Evolutionary conservation across 1,139 yeast species (phyloP), one percentile per base, ranked within the genome.

Genomic region (Hemisphaericaspora subhashii): DNA sequence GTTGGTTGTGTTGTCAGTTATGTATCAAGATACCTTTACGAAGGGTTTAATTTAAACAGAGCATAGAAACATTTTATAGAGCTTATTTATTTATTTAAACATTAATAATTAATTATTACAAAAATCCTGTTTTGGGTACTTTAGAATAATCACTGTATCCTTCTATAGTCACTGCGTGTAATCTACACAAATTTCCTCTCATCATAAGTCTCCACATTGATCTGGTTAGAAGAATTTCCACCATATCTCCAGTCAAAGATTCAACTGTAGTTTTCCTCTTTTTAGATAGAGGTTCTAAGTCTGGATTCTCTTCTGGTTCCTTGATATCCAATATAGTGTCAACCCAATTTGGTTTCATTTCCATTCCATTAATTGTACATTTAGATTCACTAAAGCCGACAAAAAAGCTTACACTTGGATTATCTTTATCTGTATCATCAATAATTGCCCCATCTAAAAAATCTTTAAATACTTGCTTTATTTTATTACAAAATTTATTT

Each of bases 291-390:
- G 20, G 17, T 31, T 27, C 38, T 5, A 4, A 6, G 5, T 24
- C 27, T 4, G 5, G 4, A 15, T 24, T n/a, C 2, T 35, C 40
- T 20, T 33, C 33, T 9, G 24, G 3, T 3, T 33, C 42, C 15
- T 25, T 27, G 5, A 35, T 37, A 3, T 53, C 58, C 3, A 66
- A 45, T 11, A 68, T 51, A 23, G 62, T 70, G 8, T 47, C 43
- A 2, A 58, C 50, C 77, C 77, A 72, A 29, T 47, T 47, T 10
- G 51, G 52, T 42, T 60, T 63, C 67, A 71, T 61, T 33, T 60
- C 64, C 39, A 55, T 40, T 1, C 72, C 72, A 50, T 72, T 70
- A 4, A 71, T 66, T 2, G 51, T 46, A 8, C 66, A 55, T 33
- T 55, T 55, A 17, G 68, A 58, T 24, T 61, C 57, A 7, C 45